Evolutionary conservation across 768 basidiomycete genomes (phyloP).

Genomic region (Hysterangium stoloniferum): DNA sequence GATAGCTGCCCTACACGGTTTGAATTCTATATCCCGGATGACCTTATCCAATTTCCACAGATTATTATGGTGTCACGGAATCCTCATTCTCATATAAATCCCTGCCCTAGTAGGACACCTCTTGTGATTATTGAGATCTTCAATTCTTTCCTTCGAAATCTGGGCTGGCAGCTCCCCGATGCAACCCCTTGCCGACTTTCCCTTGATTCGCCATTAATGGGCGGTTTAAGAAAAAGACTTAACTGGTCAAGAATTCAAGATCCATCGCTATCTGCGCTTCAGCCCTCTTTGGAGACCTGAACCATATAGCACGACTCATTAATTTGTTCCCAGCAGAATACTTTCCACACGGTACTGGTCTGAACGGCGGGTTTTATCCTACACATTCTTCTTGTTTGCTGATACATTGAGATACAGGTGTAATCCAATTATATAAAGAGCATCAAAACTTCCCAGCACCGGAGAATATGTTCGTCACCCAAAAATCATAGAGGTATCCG

Average conservation of each 20-base stretch:
- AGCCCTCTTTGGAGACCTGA: conserved; percentile 18
- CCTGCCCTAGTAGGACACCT: conserved; percentile 5
- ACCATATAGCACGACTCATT: conserved; percentile 20
- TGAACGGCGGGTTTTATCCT: conserved; percentile 16
- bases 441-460: conserved; percentile 3
- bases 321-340: conserved; percentile 13
- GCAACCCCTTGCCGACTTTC: conserved; percentile 21
- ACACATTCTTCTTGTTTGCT: background rate
- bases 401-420: background rate
- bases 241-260: conserved; percentile 13
- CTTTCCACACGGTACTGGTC: conserved; percentile 22
- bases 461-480: conserved; percentile 19
- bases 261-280: conserved; percentile 13
- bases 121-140: conserved; percentile 15
- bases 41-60: conserved; percentile 10
- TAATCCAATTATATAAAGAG: conserved; percentile 4
- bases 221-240: conserved; percentile 11
- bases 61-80: conserved; percentile 13
- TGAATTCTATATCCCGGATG: conserved; percentile 12
- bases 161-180: conserved; percentile 23
- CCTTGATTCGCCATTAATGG: conserved; percentile 20
- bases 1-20: background rate
- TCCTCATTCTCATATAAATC: conserved; percentile 12
- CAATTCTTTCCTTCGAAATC: conserved; percentile 11
- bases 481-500: conserved; percentile 11